A percentile compares a stretch with the other conserved stretches of the same genome.
Conservation (phyloP, 768 basidiomycete genomes). For the Mycena epipterygia region DNA sequence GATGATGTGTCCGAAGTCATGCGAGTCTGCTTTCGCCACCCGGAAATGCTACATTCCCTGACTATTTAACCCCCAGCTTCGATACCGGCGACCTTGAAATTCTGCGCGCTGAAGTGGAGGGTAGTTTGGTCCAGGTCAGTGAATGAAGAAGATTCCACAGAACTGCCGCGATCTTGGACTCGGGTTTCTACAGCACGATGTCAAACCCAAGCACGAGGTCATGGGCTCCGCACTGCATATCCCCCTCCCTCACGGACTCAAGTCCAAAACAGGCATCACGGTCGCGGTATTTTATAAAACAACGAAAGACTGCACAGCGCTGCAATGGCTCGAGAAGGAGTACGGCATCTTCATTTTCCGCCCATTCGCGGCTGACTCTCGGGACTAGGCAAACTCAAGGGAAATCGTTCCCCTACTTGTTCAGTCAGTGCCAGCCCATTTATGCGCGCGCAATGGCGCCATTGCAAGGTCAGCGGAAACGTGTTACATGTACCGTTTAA, state of each 20-base stretch:
- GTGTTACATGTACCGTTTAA: not conserved
- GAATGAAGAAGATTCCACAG: not conserved
- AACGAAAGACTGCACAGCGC: conserved; percentile 78
- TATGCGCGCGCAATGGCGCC: conserved; percentile 86
- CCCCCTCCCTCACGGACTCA: conserved; percentile 59
- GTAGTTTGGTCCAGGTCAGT: conserved; percentile 61
- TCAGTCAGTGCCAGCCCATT: conserved; percentile 95
- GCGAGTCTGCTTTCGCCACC: conserved; percentile 52
- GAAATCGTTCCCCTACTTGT: conserved; percentile 86
- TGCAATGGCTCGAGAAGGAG: conserved; percentile 92
- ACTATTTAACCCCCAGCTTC: conserved; percentile 57
- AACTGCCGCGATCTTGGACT: conserved; percentile 2
- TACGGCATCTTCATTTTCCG: conserved; percentile 46
- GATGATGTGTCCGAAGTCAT: conserved; percentile 70
- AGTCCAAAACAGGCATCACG: conserved; percentile 60
- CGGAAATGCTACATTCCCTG: not conserved
- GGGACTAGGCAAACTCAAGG: conserved; percentile 83
- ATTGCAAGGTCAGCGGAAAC: conserved; percentile 69
- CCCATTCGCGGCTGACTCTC: not conserved
- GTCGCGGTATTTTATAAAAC: conserved; percentile 79
- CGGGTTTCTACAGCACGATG: conserved; percentile 66
- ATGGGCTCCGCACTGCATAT: conserved; percentile 86
- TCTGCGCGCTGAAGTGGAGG: conserved; percentile 64
- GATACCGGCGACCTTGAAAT: conserved; percentile 84
- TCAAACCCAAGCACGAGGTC: conserved; percentile 72